Evolutionary conservation across 345 rosid species (phyloP).

Genomic region (Excoecaria cochinchinensis): DNA sequence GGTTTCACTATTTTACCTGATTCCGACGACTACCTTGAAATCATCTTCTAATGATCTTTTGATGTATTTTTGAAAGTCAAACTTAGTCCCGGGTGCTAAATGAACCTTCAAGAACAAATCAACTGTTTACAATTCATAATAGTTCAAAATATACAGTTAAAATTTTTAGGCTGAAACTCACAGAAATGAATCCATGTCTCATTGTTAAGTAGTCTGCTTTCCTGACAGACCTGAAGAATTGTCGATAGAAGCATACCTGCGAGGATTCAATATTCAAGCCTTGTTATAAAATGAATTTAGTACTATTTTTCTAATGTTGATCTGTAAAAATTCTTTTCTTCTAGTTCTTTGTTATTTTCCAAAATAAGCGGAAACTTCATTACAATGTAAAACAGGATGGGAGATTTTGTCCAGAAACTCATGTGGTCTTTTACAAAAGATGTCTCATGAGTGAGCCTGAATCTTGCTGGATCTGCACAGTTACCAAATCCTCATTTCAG

Average conservation of each 20-base stretch:
- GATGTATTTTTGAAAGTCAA: conserved; percentile 89
- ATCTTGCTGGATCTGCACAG: conserved; percentile 63
- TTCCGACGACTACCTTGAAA: conserved; percentile 93
- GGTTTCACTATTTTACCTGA: conserved; percentile 46
- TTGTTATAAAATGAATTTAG: too few relatives aligned
- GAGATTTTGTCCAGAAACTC: conserved; percentile 50
- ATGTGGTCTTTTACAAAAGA: conserved; percentile 82
- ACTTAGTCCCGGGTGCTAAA: conserved; percentile 77
- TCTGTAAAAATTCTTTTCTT: too few relatives aligned
- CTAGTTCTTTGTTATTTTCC: too few relatives aligned
- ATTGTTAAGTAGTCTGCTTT: conserved; percentile 77
- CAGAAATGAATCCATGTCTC: conserved; percentile 85
- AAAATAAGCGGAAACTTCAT: conserved; percentile 12
- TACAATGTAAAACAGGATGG: conserved; percentile 65
- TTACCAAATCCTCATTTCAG: conserved; percentile 16
- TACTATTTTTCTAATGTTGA: too few relatives aligned
- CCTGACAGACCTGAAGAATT: conserved; percentile 73
- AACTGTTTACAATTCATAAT: conserved; percentile 4
- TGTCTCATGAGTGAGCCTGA: conserved; percentile 90
- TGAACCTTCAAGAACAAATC: conserved; percentile 58
- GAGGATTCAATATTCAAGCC: conserved; percentile 6
- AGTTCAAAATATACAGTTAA: background rate
- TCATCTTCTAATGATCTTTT: conserved; percentile 90
- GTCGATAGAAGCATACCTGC: conserved; percentile 83
- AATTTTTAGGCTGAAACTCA: conserved; percentile 35